These are phyloP conservation scores for Aspergillus versicolor DNA, from an alignment of 2,329 filamentous ascomycete genomes.

Conservation along the genomic window DNA sequence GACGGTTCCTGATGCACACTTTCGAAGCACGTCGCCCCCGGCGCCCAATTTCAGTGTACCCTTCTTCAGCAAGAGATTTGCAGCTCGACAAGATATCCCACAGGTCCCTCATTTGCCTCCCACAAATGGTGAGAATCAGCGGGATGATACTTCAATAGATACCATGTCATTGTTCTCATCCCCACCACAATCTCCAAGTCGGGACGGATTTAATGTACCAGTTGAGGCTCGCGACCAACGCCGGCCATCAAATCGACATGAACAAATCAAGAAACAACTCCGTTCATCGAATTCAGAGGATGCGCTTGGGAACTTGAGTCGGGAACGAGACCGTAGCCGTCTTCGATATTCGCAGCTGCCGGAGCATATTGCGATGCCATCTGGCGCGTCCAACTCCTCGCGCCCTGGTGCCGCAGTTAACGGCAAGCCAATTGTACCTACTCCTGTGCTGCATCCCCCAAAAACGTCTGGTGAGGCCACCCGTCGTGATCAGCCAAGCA, in stretches of 20 bases:
- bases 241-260: slow-evolving; percentile 12
- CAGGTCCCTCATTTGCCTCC: slow-evolving; percentile 20
- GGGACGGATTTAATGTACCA: slow-evolving; percentile 22
- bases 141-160: slow-evolving; percentile 14
- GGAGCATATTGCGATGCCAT: neutral
- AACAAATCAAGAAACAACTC: slow-evolving; percentile 20
- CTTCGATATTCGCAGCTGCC: slow-evolving; percentile 20
- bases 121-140: slow-evolving; percentile 13
- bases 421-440: neutral
- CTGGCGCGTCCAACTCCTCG: neutral
- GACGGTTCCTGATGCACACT: slow-evolving; percentile 24
- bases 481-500: slow-evolving; percentile 10
- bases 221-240: slow-evolving; percentile 23
- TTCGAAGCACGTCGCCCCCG: slow-evolving; percentile 33
- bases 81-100: slow-evolving; percentile 15
- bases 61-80: slow-evolving; percentile 40
- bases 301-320: slow-evolving; percentile 21
- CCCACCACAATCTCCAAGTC: slow-evolving; percentile 34
- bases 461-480: neutral
- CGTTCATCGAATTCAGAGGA: slow-evolving; percentile 32
- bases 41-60: slow-evolving; percentile 45
- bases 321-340: slow-evolving; percentile 4
- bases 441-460: neutral
- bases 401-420: neutral
- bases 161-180: slow-evolving; percentile 27